Evolutionary conservation across 441 rosid genomes (phyloP).

Genomic region (Adansonia grandidieri): DNA sequence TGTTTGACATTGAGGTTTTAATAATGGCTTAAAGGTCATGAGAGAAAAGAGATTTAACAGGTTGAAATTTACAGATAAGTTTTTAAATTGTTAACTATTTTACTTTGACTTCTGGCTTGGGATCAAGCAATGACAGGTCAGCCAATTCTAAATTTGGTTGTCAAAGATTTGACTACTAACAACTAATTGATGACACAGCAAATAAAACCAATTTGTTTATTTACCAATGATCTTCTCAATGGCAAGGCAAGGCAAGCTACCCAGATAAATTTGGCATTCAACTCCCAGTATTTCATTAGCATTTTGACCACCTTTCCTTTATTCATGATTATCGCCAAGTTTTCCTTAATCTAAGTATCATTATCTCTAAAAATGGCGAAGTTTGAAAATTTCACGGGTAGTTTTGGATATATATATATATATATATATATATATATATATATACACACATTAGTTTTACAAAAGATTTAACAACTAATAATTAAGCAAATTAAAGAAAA

Average conservation of each 20-base stretch:
- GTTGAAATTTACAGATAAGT: constrained; percentile 1
- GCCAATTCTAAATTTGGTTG: constrained; percentile 23
- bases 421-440: too few species aligned
- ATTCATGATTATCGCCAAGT: not conserved
- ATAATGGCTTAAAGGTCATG: not conserved
- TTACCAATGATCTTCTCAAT: not conserved
- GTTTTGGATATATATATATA: too few species aligned
- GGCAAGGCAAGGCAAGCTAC: not conserved
- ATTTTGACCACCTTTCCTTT: not conserved
- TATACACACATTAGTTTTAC: too few species aligned
- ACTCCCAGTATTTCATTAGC: too few species aligned
- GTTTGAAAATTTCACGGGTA: not conserved
- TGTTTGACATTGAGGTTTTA: not conserved
- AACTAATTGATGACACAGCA: not conserved
- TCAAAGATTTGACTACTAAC: not conserved
- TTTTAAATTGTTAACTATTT: not conserved
- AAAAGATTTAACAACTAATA: too few species aligned
- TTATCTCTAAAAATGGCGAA: not conserved
- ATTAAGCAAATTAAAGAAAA: too few species aligned
- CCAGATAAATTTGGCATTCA: not conserved
- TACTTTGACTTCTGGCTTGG: not conserved
- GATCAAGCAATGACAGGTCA: constrained; percentile 15
- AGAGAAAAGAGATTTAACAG: not conserved
- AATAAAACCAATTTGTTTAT: not conserved
- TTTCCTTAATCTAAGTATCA: not conserved